Conservation (phyloP, 169 alveolate genomes). For the Eimeria necatrix region DNA sequence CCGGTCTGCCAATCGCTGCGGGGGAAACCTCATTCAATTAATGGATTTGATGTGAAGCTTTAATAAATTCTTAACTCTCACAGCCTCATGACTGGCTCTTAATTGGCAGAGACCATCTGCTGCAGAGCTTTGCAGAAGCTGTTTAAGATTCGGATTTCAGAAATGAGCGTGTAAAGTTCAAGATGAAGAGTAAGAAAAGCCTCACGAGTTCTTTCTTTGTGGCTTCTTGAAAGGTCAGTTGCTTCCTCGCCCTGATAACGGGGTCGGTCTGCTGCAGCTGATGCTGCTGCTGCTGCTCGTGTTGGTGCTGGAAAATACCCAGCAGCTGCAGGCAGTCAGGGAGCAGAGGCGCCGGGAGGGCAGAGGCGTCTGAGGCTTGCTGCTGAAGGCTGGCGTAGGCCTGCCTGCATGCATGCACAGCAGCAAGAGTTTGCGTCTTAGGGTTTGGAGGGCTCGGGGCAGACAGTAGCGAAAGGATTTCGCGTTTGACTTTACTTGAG, state of each 20-base stretch:
- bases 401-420: conserved; percentile 68
- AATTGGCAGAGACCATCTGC: too few species aligned
- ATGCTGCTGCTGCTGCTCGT: conserved; percentile 15
- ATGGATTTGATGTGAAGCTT: too few species aligned
- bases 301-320: conserved; percentile 45
- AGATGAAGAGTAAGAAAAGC: background rate
- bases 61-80: too few species aligned
- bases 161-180: background rate
- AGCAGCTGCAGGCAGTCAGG: conserved; percentile 69
- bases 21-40: background rate
- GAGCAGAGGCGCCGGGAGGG: conserved; percentile 57
- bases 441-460: background rate
- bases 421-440: background rate
- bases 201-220: conserved; percentile 38
- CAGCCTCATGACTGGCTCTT: too few species aligned
- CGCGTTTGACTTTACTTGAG: background rate
- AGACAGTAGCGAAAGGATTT: background rate
- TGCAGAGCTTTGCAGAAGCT: too few species aligned
- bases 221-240: conserved; percentile 2
- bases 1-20: conserved; percentile 46
- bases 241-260: conserved; percentile 38
- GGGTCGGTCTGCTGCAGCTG: background rate
- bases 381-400: conserved; percentile 68
- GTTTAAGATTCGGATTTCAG: background rate
- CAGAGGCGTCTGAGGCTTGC: conserved; percentile 15